phyloP scores from a whole-genome alignment of 2,329 filamentous ascomycete species.

The Fonsecaea monophora region DNA sequence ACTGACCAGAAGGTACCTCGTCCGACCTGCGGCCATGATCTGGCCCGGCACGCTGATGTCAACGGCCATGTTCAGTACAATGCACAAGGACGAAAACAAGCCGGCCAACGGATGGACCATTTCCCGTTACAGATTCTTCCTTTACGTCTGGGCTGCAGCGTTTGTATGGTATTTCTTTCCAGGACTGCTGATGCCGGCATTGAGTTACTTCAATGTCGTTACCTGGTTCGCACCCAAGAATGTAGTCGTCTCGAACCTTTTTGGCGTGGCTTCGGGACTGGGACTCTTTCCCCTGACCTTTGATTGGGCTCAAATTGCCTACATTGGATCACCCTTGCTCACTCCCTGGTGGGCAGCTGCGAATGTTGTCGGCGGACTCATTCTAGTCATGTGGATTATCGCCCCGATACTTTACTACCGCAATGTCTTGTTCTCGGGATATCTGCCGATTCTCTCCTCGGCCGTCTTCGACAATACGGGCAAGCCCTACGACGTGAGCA shows the following conservation, averaged over 20 bases:
- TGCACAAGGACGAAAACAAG: constrained; percentile 85
- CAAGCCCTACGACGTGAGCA: constrained; percentile 78
- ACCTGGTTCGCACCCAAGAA: constrained; percentile 89
- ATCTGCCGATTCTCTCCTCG: constrained; percentile 84
- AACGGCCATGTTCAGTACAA: constrained; percentile 84
- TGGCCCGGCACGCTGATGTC: constrained; percentile 90
- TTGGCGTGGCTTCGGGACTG: constrained; percentile 83
- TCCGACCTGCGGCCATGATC: constrained; percentile 86
- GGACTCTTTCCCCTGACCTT: constrained; percentile 86
- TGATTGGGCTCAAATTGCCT: constrained; percentile 88
- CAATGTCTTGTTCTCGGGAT: constrained; percentile 80
- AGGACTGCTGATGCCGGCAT: constrained; percentile 78
- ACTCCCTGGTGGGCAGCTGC: constrained; percentile 87
- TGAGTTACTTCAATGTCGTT: constrained; percentile 87
- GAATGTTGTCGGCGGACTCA: constrained; percentile 80
- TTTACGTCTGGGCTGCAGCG: constrained; percentile 71
- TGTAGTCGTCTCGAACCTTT: constrained; percentile 84
- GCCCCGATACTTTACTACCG: constrained; percentile 81
- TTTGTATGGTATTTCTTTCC: constrained; percentile 87
- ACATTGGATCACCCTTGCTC: constrained; percentile 82
- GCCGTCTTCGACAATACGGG: constrained; percentile 87
- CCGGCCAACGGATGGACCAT: constrained; percentile 82
- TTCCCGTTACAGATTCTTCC: constrained; percentile 83
- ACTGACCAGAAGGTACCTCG: constrained; percentile 78
- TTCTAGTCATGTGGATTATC: constrained; percentile 83